These are phyloP conservation scores for Azolla pinnata DNA, from an alignment of 75 land plant genomes.

Conservation along the genomic window DNA sequence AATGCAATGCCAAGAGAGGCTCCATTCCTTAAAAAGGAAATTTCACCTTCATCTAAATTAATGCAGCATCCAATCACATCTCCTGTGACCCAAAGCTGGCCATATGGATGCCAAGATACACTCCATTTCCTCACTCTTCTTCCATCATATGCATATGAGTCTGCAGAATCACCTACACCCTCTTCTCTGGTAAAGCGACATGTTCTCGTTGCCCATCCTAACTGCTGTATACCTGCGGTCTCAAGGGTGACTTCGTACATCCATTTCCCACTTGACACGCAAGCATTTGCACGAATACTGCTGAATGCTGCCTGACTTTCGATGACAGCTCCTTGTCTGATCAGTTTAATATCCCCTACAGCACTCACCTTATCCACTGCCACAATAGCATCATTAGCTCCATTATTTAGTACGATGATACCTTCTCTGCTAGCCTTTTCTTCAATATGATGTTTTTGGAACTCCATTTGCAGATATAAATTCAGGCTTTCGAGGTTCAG, in stretches of 20 bases:
- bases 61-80: conserved; percentile 96
- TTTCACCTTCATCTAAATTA: conserved; percentile 60
- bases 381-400: conserved; percentile 19
- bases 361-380: conserved; percentile 50
- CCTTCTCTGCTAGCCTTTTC: conserved; percentile 34
- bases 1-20: conserved; percentile 73
- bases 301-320: conserved; percentile 81
- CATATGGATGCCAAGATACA: conserved; percentile 45
- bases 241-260: conserved; percentile 89
- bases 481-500: background rate
- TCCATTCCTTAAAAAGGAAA: conserved; percentile 77
- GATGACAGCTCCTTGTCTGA: conserved; percentile 29
- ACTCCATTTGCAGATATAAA: background rate
- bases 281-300: conserved; percentile 75
- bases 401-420: conserved; percentile 20
- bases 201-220: conserved; percentile 80
- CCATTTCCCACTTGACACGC: conserved; percentile 85
- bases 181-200: conserved; percentile 74
- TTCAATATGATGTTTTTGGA: background rate
- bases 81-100: conserved; percentile 87
- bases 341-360: conserved; percentile 49
- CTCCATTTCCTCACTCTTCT: conserved; percentile 81
- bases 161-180: conserved; percentile 95
- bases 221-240: conserved; percentile 86
- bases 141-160: conserved; percentile 95